Evolutionary conservation across 257 asterid genomes (phyloP), one percentile per base, ranked within the genome.

Genomic region (Nicotiana paniculata): DNA sequence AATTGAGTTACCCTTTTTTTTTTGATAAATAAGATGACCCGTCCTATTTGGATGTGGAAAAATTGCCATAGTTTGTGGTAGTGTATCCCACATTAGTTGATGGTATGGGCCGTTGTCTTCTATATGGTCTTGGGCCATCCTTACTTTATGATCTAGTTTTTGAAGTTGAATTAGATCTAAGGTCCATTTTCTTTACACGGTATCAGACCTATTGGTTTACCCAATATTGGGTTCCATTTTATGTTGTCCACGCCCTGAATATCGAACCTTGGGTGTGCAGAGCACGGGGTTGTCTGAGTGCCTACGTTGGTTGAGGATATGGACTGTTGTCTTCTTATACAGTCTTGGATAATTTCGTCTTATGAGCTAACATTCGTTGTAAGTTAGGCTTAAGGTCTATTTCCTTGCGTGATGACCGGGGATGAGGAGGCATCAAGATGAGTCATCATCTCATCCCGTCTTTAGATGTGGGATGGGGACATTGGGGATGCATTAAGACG

Each of bases 41-140:
- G 26, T 43, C 61, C 79, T 72, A 24, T 75, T 51, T 75, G 63
- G 37, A 51, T 75, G 79, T 75, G 79, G 79, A 75, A 75, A 51
- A 26, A 8, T 72, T 75, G 5, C 43, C 80, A 13, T 4, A 0
- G 43, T 75, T 26, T 75, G 43, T 48, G 46, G 16, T 26, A 26
- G 63, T 51, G 9, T 75, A 12, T 48, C 28, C 39, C 63, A 51
- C 3, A 26, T 75, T 12, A 58, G 63, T 75, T 51, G 43, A 26
- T 26, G 46, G 61, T 75, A 75, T 51, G 62, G 43, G 46, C n/a
- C 1, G 6, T 51, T 75, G 15, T 51, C 26, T 51, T 26, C 28
- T 75, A 75, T 32, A 75, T 75, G 79, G 39, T 51, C 16, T 28
- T 26, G 46, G n/a, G 63, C 9, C 15, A 74, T 48, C 54, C 58